phyloP scores from a whole-genome alignment of 306 rosid species.

The Purshia tridentata region DNA sequence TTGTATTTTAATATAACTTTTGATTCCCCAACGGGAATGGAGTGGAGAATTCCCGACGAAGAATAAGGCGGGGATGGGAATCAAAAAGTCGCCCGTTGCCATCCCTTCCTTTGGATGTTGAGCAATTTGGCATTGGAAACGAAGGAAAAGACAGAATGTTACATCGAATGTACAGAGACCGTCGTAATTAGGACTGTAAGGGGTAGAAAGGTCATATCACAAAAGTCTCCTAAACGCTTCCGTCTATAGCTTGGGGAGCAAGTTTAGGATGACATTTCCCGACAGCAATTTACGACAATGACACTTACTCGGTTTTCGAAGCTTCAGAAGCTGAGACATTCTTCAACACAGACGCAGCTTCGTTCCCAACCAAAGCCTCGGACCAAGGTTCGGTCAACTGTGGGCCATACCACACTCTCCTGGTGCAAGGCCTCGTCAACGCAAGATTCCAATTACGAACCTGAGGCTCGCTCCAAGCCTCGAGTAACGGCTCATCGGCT shows the following conservation, averaged over 20 bases:
- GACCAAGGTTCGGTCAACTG: background rate
- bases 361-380: conserved; percentile 38
- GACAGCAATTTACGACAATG: conserved; percentile 8
- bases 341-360: conserved; percentile 12
- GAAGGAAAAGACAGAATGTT: background rate
- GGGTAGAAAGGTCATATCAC: conserved; percentile 13
- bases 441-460: background rate
- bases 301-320: conserved; percentile 43
- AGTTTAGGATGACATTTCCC: conserved; percentile 22
- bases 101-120: too few species aligned
- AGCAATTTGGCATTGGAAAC: too few species aligned
- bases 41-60: too few species aligned
- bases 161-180: background rate
- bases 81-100: too few species aligned
- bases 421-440: background rate
- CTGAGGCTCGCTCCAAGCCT: conserved; percentile 33
- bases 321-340: conserved; percentile 5
- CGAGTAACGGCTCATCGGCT: conserved; percentile 3
- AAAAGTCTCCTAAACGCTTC: conserved; percentile 4
- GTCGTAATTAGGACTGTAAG: background rate
- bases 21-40: too few species aligned
- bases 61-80: too few species aligned
- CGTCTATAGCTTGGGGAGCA: conserved; percentile 40
- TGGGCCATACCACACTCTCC: conserved; percentile 9
- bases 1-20: too few species aligned